Percentiles rank a stretch among this genome's conserved stretches.
phyloP scores from a whole-genome alignment of 2,329 filamentous ascomycete genomes.

The Pseudomassariella vexata region DNA sequence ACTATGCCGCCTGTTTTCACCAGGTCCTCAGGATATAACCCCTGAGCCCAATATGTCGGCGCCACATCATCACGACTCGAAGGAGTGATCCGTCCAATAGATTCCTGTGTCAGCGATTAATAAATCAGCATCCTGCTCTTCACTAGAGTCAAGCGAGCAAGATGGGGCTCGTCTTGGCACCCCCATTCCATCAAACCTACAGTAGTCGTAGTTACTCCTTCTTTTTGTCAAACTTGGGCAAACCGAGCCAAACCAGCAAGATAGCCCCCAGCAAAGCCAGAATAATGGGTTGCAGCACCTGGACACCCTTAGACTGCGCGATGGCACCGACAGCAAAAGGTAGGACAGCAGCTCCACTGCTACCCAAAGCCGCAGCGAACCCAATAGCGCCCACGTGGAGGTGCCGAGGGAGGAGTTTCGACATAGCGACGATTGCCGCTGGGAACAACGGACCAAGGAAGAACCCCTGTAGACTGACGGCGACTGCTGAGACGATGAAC shows the following conservation, averaged over 20 bases:
- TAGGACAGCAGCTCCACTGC: constrained; percentile 63
- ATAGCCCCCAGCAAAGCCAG: constrained; percentile 42
- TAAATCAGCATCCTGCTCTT: too few species aligned
- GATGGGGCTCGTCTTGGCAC: too few species aligned
- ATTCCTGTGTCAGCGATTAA: too few species aligned
- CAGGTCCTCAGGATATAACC: too few species aligned
- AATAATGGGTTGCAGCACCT: constrained; percentile 51
- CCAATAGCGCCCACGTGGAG: constrained; percentile 75
- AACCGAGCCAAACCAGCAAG: constrained; percentile 38
- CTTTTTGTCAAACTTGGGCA: constrained; percentile 36
- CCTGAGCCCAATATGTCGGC: too few species aligned
- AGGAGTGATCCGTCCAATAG: too few species aligned
- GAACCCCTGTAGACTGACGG: constrained; percentile 68
- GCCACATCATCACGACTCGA: too few species aligned
- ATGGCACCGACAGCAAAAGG: constrained; percentile 62
- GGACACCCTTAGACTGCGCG: constrained; percentile 50
- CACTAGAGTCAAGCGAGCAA: too few species aligned
- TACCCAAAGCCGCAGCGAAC: constrained; percentile 71
- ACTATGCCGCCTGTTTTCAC: too few species aligned
- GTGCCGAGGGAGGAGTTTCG: constrained; percentile 62
- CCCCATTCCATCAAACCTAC: too few species aligned
- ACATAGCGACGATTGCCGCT: constrained; percentile 63
- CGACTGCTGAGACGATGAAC: constrained; percentile 68
- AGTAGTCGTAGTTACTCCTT: too few species aligned
- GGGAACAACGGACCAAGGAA: constrained; percentile 77